These are phyloP conservation scores for Stropharia rugosoannulata DNA, from an alignment of 768 basidiomycete species.

Conservation along the genomic window DNA sequence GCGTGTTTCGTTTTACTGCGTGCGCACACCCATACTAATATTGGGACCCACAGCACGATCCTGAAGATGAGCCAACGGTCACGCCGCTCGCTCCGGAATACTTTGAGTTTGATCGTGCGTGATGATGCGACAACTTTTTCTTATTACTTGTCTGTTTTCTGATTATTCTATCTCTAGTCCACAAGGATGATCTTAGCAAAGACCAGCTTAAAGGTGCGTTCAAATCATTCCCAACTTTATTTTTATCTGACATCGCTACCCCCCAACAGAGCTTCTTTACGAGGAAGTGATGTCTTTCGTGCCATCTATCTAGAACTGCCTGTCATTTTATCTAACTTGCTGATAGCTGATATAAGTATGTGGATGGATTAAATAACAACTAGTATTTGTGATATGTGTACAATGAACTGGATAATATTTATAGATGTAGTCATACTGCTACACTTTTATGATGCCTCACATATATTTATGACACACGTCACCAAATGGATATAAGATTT, in stretches of 20 bases:
- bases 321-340: neutral
- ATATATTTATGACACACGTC: neutral
- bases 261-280: constrained; percentile 63
- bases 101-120: constrained; percentile 87
- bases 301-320: constrained; percentile 50
- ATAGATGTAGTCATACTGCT: constrained; percentile 1
- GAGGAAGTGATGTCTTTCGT: constrained; percentile 81
- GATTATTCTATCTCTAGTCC: constrained; percentile 35
- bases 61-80: constrained; percentile 87
- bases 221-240: constrained; percentile 5
- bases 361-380: neutral
- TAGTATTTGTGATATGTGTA: constrained; percentile 5
- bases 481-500: neutral
- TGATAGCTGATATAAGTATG: neutral
- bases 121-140: neutral
- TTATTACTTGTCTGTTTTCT: constrained; percentile 1
- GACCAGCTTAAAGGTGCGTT: constrained; percentile 65
- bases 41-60: constrained; percentile 59
- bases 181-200: constrained; percentile 75
- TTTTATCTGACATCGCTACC: constrained; percentile 9
- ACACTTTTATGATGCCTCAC: neutral
- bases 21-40: constrained; percentile 2
- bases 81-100: constrained; percentile 79
- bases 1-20: constrained; percentile 19
- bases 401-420: constrained; percentile 3